Conservation (phyloP, 2,329 filamentous ascomycete species). For the Fusarium praegraminearum region DNA sequence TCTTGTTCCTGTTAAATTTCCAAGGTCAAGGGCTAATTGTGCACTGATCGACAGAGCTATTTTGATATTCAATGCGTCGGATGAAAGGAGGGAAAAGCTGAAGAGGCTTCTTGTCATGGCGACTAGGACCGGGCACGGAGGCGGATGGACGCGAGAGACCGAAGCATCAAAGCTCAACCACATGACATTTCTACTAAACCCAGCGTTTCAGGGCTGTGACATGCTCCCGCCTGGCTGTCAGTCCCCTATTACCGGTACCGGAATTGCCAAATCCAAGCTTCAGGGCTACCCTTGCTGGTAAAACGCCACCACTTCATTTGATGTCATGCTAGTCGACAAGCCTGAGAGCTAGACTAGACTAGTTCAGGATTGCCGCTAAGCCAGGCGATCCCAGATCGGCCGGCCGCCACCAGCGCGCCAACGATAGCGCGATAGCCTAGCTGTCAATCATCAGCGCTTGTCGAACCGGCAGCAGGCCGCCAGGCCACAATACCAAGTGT, state of each 20-base stretch:
- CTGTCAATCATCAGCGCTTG: conserved; percentile 46
- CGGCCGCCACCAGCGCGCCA: conserved; percentile 24
- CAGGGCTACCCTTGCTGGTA: conserved; percentile 28
- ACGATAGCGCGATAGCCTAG: conserved; percentile 41
- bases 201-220: conserved; percentile 43
- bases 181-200: conserved; percentile 26
- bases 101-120: not conserved
- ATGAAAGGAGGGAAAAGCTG: conserved; percentile 6
- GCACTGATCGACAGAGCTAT: conserved; percentile 11
- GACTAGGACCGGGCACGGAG: not conserved
- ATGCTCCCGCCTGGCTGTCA: conserved; percentile 24
- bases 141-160: not conserved
- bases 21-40: not conserved
- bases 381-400: conserved; percentile 46
- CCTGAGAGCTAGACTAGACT: conserved; percentile 13
- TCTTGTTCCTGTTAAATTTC: conserved; percentile 6
- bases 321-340: conserved; percentile 6
- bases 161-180: conserved; percentile 25
- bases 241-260: conserved; percentile 34
- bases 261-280: conserved; percentile 30
- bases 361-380: conserved; percentile 34
- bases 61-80: not conserved
- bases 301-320: conserved; percentile 25
- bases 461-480: conserved; percentile 35
- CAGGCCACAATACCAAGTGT: conserved; percentile 34